These are phyloP conservation scores for Naganishia vishniacii DNA, from an alignment of 768 basidiomycete species.

Conservation along the genomic window DNA sequence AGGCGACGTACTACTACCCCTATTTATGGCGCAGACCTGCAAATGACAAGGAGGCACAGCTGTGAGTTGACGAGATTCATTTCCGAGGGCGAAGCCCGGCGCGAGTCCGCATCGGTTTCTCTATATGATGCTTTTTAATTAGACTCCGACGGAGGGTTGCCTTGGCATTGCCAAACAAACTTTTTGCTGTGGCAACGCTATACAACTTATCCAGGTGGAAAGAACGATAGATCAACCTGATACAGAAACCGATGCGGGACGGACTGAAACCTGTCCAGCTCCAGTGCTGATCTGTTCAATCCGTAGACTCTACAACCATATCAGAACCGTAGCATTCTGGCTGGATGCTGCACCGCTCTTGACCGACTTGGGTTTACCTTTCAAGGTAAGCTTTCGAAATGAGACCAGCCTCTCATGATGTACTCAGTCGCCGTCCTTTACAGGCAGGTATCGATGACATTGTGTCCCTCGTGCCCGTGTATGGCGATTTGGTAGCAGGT, in stretches of 20 bases:
- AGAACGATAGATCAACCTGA: conserved; percentile 11
- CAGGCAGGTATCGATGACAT: conserved; percentile 48
- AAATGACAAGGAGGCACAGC: conserved; percentile 44
- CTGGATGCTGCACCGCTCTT: conserved; percentile 47
- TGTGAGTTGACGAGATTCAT: conserved; percentile 34
- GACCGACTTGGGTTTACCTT: conserved; percentile 46
- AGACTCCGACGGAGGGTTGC: conserved; percentile 31
- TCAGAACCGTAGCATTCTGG: conserved; percentile 47
- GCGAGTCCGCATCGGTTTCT: not conserved
- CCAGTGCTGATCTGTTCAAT: not conserved
- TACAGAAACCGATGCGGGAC: not conserved
- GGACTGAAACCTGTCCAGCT: not conserved
- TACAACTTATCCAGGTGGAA: conserved; percentile 13
- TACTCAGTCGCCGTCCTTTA: not conserved
- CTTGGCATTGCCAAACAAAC: no score
- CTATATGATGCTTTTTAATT: conserved; percentile 40
- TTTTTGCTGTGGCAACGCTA: no score
- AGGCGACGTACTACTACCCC: conserved; percentile 40
- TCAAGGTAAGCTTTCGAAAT: conserved; percentile 43
- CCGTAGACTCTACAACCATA: conserved; percentile 46
- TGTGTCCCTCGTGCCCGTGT: conserved; percentile 45
- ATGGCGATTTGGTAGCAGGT: conserved; percentile 45
- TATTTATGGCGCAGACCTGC: conserved; percentile 36
- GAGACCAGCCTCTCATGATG: no score
- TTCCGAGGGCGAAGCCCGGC: not conserved